Evolutionary conservation across 345 rosid species (phyloP), one percentile per base, ranked within the genome.

Genomic region (Heritiera fomes): DNA sequence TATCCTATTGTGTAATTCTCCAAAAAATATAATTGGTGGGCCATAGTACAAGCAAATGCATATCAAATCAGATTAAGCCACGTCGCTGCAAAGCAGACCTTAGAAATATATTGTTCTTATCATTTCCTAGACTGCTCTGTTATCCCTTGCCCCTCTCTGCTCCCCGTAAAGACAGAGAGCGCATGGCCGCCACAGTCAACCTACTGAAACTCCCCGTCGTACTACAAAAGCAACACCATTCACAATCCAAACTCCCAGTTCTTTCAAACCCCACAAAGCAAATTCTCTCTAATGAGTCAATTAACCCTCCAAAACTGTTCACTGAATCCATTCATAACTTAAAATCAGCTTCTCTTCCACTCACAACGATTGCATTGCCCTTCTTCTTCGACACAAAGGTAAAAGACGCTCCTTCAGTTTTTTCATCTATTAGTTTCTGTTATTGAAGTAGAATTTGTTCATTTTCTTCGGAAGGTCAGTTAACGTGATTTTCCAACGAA

Each of bases 171-270:
- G 46, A 62, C 49, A 43, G 38, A 30, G 49, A 75, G 81, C 78
- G 86, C 86, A 91, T 91, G 98, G 91, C 93, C 56, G 79, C 88
- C 93, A 89, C 97, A 75, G 89, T 89, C 81, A 77, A 88, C 87
- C 85, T 89, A 78, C 86, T 88, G 2, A 82, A 80, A 43, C 82
- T 85, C 43, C 91, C 87, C 14, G 17, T 80, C 73, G 81, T 82
- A 74, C 78, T 89, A 53, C 80, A 73, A 20, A 86, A 67, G 63
- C 75, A 81, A 20, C 79, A 30, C 40, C 52, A 50, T 38, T 30
- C 60, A 55, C 52, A 55, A 3, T 65, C 84, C 2, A 85, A 82
- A n/a, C 69, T 80, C 0, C 77, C 76, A 8, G 8, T 49, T 49
- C 78, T 69, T 50, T 28, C 84, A 49, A 71, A 40, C 53, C 63